Percentiles rank a stretch among this genome's conserved stretches.
Conservation (phyloP, 2,329 filamentous ascomycete species). For the Fusarium sororula region DNA sequence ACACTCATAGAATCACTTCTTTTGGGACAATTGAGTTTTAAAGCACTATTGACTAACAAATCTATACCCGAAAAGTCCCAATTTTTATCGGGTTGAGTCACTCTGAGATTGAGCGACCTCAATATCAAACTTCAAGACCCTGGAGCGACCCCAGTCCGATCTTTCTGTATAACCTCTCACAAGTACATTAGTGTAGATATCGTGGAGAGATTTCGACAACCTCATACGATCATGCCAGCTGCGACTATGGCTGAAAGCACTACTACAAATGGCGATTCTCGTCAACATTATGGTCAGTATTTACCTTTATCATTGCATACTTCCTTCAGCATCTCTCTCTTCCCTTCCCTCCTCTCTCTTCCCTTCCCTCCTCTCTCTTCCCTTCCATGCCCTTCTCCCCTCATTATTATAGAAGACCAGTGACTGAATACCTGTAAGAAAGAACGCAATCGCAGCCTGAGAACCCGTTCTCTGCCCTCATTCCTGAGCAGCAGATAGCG, state of each 20-base stretch:
- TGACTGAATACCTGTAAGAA: slow-evolving; percentile 74
- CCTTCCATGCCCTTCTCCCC: not conserved
- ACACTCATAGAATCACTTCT: slow-evolving; percentile 32
- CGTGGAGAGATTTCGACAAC: not conserved
- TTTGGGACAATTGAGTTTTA: slow-evolving; percentile 19
- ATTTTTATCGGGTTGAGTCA: slow-evolving; percentile 14
- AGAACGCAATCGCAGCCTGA: slow-evolving; percentile 78
- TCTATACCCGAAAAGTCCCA: slow-evolving; percentile 23
- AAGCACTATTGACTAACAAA: slow-evolving; percentile 17
- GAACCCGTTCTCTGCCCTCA: slow-evolving; percentile 88
- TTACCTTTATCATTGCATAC: not conserved
- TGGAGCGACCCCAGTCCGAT: slow-evolving; percentile 21
- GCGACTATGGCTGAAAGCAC: slow-evolving; percentile 39
- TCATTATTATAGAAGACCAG: slow-evolving; percentile 47
- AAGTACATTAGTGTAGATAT: not conserved
- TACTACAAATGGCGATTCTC: slow-evolving; percentile 26
- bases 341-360: not conserved
- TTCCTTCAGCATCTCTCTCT: not conserved
- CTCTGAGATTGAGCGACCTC: slow-evolving; percentile 2
- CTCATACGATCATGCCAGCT: slow-evolving; percentile 20
- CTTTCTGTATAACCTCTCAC: slow-evolving; percentile 19
- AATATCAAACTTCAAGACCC: slow-evolving; percentile 13
- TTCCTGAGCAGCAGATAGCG: slow-evolving; percentile 87
- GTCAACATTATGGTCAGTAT: slow-evolving; percentile 46
- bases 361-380: not conserved